Base-by-base conservation (phyloP, 768 basidiomycete genomes). In the Pulveroboletus sp. region DNA sequence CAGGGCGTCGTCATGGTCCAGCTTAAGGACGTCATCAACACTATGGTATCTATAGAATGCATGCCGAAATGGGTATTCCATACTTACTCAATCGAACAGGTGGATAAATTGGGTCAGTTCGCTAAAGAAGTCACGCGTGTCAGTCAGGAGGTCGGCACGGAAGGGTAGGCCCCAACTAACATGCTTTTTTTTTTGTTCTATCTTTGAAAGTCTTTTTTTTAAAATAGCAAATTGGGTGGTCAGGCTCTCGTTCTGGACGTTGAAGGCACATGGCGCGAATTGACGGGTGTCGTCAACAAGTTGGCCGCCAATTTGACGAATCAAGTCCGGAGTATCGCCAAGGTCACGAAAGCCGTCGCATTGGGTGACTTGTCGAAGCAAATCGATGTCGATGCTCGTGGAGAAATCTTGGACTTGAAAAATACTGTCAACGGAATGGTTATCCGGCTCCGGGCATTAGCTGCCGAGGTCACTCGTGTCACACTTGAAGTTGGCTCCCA, bases 71-170 rank as follows among this genome's bases (percentile, higher is more conserved):
- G 39, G 15, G 36, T 39, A 36, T 49, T 47, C 27, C 24, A 45
- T 53, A 37, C 63, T 58, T 7, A 60, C 36, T 46, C 45, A 32
- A 51, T 18, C 28, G 36, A 43, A 46, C 46, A 78, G 82, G 82
- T 83, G 55, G 82, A 84, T 63, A 77, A 80, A 59, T 75, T 97
- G 27, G 83, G 86, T 49, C 85, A 88, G 61, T 95, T 97, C 68
- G 93, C 94, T 32, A 85, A 85, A 64, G 91, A 93, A 66, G 91
- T 93, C 33, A 93, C 91, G 51, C 80, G 92, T 51, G 87, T 89
- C 50, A 80, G 79, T 57, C 84, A 85, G 65, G 87, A 89, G 65
- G 93, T 95, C 66, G 87, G 87, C 18, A 89, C 85, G 48, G 85
- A 87, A 76, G 82, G 81, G 81, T 82, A 47, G 69, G 65, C 37